Evolutionary conservation across 768 basidiomycete species (phyloP).

Genomic region (Trichaptum fuscoviolaceum): DNA sequence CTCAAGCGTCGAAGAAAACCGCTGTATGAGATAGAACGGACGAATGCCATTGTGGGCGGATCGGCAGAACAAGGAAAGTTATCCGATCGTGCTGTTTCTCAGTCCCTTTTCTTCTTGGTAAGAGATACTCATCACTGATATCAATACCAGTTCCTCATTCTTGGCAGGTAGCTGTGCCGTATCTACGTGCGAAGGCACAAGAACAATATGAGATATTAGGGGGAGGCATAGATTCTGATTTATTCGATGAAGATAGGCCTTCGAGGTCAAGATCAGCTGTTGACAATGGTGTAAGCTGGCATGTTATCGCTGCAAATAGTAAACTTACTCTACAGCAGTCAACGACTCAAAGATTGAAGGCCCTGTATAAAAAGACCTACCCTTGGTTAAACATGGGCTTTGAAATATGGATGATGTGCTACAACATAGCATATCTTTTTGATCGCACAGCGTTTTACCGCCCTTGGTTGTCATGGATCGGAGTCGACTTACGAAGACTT

Average conservation of each 20-base stretch:
- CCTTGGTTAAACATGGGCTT: slow-evolving; percentile 76
- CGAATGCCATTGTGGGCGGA: slow-evolving; percentile 61
- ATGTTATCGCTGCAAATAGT: not conserved
- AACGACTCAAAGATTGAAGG: slow-evolving; percentile 35
- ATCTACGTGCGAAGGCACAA: slow-evolving; percentile 80
- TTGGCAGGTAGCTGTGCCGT: slow-evolving; percentile 81
- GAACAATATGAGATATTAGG: slow-evolving; percentile 90
- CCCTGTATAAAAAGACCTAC: slow-evolving; percentile 67
- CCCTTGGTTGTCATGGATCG: slow-evolving; percentile 87
- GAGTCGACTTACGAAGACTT: slow-evolving; percentile 76
- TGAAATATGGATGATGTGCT: slow-evolving; percentile 78
- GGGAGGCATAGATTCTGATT: slow-evolving; percentile 68
- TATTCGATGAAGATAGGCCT: slow-evolving; percentile 44
- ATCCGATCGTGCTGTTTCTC: slow-evolving; percentile 60
- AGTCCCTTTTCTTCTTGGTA: slow-evolving; percentile 78
- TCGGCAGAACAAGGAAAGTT: slow-evolving; percentile 63
- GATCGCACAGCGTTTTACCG: slow-evolving; percentile 81
- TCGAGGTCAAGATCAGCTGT: not conserved
- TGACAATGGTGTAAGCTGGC: not conserved
- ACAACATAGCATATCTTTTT: slow-evolving; percentile 88
- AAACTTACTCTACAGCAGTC: slow-evolving; percentile 12
- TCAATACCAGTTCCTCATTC: slow-evolving; percentile 8
- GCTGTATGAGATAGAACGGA: slow-evolving; percentile 63
- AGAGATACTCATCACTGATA: slow-evolving; percentile 21
- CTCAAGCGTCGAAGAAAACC: slow-evolving; percentile 74